Evolutionary conservation across 306 rosid species (phyloP), one percentile per base, ranked within the genome.

Genomic region (Citrullus colocynthis): DNA sequence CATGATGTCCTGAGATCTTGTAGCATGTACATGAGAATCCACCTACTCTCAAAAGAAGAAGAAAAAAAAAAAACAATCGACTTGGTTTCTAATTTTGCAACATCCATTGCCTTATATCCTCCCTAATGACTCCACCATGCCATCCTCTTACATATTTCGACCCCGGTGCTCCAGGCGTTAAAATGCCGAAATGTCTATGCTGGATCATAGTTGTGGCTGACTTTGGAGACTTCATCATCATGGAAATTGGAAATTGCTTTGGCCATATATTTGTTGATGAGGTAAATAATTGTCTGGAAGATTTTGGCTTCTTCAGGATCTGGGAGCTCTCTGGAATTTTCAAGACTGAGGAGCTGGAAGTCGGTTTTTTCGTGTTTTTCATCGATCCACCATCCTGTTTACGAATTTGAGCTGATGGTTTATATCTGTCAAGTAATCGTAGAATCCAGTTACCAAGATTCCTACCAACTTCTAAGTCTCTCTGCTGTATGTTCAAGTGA

Each of bases 391-490:
- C 58, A 41, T 80, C 58, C 11, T 65, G 84, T 49, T 87, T 82
- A 2, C 96, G 99, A 75, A 92, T 92, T 78, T 87, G 87, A 70
- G 97, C 99, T 20, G 96, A 87, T 24, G 99, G 99, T 75, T 95
- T 95, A 81, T 88, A 78, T 57, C 88, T 79, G 83, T 92, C 96
- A 52, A 95, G 91, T 75, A 84, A 85, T 37, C 97, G 86, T 64
- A 90, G 81, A 75, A 92, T 90, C 81, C 88, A 84, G 83, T 92
- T 95, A 15, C 99, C 97, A 42, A 95, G 75, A 82, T 81, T 95
- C 67, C 96, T 84, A 62, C 99, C 99, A 67, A 85, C 92, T 85
- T 90, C 93, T 83, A 95, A 81, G 80, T 95, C 97, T 81, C 97
- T 88, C 66, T 89, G 85, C 84, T 95, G 99, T 80, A 95, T 81